A percentile compares a stretch with the other conserved stretches of the same genome.
phyloP scores from a whole-genome alignment of 2,329 filamentous ascomycete species.

The Aureobasidium musti region DNA sequence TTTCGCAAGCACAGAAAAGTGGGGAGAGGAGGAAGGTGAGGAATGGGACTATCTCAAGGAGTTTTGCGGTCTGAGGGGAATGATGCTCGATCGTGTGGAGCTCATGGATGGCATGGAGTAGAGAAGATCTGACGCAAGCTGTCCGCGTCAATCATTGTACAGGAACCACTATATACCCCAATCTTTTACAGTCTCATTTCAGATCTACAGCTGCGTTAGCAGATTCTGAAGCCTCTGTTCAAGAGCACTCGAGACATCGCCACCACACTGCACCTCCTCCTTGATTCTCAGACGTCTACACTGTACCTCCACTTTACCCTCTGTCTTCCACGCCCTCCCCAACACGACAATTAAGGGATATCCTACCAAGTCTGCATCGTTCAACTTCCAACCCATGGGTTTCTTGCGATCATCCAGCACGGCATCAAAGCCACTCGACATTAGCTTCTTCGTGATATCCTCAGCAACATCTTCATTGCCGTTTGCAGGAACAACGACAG shows the following conservation, averaged over 20 bases:
- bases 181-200: neutral
- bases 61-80: conserved; percentile 77
- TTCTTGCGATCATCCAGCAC: conserved; percentile 70
- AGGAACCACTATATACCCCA: conserved; percentile 8
- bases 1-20: conserved; percentile 75
- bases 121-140: neutral
- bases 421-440: conserved; percentile 11
- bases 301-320: conserved; percentile 71
- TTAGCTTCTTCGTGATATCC: conserved; percentile 10
- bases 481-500: conserved; percentile 60
- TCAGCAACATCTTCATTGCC: conserved; percentile 30
- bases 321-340: conserved; percentile 67
- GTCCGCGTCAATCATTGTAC: neutral
- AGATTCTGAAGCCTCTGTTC: conserved; percentile 51
- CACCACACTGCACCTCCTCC: conserved; percentile 56
- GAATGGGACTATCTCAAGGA: conserved; percentile 88
- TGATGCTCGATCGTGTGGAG: conserved; percentile 86
- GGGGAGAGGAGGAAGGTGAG: conserved; percentile 85
- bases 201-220: conserved; percentile 55
- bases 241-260: conserved; percentile 45
- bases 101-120: conserved; percentile 91
- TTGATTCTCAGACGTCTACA: conserved; percentile 68
- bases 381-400: conserved; percentile 78
- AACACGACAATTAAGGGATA: conserved; percentile 82
- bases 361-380: conserved; percentile 84